Conservation (phyloP, 192 early-diverging fungal genomes). For the Coemansia sp. region DNA sequence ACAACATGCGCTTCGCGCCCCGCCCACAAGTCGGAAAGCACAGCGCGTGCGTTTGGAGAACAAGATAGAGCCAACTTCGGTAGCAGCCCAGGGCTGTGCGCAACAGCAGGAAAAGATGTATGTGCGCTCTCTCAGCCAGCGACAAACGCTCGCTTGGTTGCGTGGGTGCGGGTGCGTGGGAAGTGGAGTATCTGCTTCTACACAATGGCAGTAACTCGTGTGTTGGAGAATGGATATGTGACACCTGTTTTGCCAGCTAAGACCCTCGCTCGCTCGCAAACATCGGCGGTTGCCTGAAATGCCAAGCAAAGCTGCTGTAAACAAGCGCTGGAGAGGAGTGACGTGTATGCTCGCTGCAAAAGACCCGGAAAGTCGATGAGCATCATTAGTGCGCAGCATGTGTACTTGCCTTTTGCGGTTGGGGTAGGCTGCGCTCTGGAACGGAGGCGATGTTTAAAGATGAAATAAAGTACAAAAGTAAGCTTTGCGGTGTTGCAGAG, state of each 20-base stretch:
- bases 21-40: background rate
- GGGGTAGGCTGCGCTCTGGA: too few relatives aligned
- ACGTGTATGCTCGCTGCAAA: background rate
- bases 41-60: background rate
- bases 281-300: background rate
- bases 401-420: slow-evolving; percentile 3
- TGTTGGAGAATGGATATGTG: background rate
- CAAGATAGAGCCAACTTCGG: background rate
- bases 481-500: background rate
- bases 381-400: background rate
- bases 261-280: background rate
- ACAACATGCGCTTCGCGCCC: background rate
- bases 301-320: background rate
- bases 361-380: background rate
- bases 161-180: background rate
- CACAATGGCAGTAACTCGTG: slow-evolving; percentile 1
- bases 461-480: background rate
- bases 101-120: background rate
- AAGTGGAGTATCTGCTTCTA: background rate
- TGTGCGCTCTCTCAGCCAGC: background rate
- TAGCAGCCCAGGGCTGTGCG: background rate
- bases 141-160: background rate
- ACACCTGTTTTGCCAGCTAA: background rate
- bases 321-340: background rate
- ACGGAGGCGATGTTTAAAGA: background rate